Evolutionary conservation across 805 yeast species (phyloP), one percentile per base, ranked within the genome.

Genomic region (Teunomyces barrocoloradensis): DNA sequence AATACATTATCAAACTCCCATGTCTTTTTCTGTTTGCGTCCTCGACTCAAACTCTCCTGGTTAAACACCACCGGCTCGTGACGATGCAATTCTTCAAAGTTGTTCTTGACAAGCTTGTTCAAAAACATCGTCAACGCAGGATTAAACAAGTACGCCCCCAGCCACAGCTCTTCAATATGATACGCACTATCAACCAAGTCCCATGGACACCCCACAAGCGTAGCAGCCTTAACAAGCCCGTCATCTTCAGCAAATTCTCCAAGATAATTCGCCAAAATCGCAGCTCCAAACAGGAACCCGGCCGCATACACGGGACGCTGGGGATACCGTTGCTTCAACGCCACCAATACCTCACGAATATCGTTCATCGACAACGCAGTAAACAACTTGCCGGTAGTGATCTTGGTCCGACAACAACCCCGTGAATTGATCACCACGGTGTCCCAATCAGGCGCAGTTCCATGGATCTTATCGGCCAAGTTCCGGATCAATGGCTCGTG

Each of bases 241-340:
- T 50, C 53, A 13, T 67, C 66, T 21, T 71, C 63, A n/a, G 70
- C 58, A 4, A 43, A 40, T 18, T 54, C 85, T 7, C 90, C 92
- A 17, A 88, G 60, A 62, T 82, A 88, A 59, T 88, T 89, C 25
- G 86, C 76, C 50, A 87, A 69, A 28, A 88, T 75, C 2, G 84
- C 75, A 0, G 86, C 91, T 2, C 96, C 96, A 45, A 88, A 75
- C n/a, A 91, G 84, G 58, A 84, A 84, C 2, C 96, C 96, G n/a
- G 80, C 81, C 28, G 84, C 76, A 48, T 86, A 79, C 18, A 79
- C 70, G n/a, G 88, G 79, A 44, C 83, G 68, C 44, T 74, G 66
- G 1, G 95, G 92, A 59, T 73, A 84, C 42, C 68, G 60, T 37
- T 51, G 48, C 36, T 75, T 69, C 54, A 88, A 64, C 28, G 77